Percentiles rank a stretch among this genome's conserved stretches.
Conservation (phyloP, 495 filamentous ascomycete genomes). For the Antarctomyces pellizariae region DNA sequence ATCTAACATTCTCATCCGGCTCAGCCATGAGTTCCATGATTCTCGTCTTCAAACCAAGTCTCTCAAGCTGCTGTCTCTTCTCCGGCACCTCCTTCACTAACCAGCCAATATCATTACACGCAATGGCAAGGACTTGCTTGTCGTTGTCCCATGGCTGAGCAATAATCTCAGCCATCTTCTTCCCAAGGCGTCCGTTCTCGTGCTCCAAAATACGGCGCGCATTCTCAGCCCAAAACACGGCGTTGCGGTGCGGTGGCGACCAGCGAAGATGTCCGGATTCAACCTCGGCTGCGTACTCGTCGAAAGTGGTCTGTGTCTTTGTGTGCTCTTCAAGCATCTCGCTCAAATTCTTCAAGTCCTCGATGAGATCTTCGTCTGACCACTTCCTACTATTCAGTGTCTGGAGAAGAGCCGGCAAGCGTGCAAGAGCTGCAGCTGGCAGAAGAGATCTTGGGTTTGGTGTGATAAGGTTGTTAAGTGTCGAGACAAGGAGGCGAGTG, state of each 20-base stretch:
- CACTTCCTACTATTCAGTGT: constrained; percentile 67
- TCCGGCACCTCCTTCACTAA: constrained; percentile 83
- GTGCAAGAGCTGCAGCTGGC: constrained; percentile 56
- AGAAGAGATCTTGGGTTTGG: constrained; percentile 56
- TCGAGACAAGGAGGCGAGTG: constrained; percentile 72
- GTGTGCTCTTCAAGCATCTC: constrained; percentile 81
- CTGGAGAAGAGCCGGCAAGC: constrained; percentile 56
- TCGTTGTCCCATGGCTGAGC: constrained; percentile 72
- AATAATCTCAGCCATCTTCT: constrained; percentile 73
- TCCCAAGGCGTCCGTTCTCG: constrained; percentile 52
- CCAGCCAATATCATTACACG: constrained; percentile 77
- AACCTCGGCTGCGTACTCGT: constrained; percentile 82
- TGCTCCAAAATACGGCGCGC: constrained; percentile 79
- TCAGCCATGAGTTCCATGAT: constrained; percentile 95
- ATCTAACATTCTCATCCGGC: constrained; percentile 69
- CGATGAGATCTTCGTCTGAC: constrained; percentile 68
- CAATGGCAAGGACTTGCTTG: constrained; percentile 88
- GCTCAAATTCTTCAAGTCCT: constrained; percentile 54
- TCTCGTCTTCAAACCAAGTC: constrained; percentile 66
- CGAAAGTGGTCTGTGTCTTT: constrained; percentile 89
- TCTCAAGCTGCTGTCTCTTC: constrained; percentile 60
- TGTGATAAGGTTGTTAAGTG: constrained; percentile 64
- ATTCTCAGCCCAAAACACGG: constrained; percentile 85
- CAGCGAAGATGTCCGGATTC: constrained; percentile 76
- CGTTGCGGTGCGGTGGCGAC: constrained; percentile 83